Base-by-base conservation (phyloP, 179 eudicot genomes). In the Carnegiea gigantea region DNA sequence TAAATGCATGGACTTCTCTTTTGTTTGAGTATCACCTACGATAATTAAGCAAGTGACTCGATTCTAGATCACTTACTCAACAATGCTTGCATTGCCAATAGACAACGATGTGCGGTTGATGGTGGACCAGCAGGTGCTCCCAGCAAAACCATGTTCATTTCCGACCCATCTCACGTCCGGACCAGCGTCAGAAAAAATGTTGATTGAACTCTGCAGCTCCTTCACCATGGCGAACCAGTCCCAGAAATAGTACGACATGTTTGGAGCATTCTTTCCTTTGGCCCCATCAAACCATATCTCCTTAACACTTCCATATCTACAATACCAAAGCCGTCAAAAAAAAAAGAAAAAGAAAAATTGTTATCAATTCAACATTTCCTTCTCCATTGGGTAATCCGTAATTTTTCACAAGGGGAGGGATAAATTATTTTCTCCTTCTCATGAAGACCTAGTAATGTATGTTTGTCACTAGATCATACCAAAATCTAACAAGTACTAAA, bases 251-350 rank as follows among this genome's bases (percentile, higher is more conserved):
- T 95, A 95, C 2, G 93, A 80, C 97, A 92, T 95, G 93, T 95
- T 92, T 71, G 93, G 87, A 33, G 92, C 93, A 62, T 93, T 87
- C 7, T 83, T 0, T 11, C 97, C 98, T 84, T 93, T 95, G 9
- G 98, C 98, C 51, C 98, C 99, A 72, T 95, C 99, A 40, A 95
- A 95, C 99, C 99, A 95, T 80, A 95, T 91, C 86, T 95, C 99
- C 75, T 75, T 88, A 1, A 92, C 90, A 82, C 76, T 84, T 84
- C 95, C 95, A 81, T 93, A 93, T 57, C 98, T 93, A 49, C 77
- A 73, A 49, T 71, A 59, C 1, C 59, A 78, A 70, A 26, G 1
- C 2, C 2, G 21, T 40, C 2, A 40, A 40, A 40, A 40, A 40
- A 40, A 5, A 40, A 40, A 11, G 0, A 8, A 5, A 5, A 20